Evolutionary conservation across 768 basidiomycete species (phyloP).

Genomic region (Multifurca ochricompacta): DNA sequence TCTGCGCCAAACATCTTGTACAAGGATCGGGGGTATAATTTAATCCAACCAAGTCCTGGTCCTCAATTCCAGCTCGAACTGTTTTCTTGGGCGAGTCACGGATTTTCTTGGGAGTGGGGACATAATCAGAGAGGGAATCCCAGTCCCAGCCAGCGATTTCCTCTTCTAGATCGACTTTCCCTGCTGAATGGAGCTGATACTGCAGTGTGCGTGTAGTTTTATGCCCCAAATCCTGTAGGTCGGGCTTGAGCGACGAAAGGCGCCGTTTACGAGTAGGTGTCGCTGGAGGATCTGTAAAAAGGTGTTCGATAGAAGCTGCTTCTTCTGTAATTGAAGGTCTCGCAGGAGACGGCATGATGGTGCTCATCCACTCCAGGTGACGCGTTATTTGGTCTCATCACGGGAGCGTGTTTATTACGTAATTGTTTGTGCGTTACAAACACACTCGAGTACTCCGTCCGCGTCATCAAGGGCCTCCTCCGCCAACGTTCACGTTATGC

Average conservation of each 20-base stretch:
- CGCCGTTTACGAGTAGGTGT: constrained; percentile 17
- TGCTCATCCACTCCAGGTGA: no score
- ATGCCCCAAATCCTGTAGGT: not conserved
- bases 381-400: constrained; percentile 7
- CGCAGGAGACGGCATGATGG: constrained; percentile 30
- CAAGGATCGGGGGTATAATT: constrained; percentile 13
- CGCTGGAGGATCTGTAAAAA: constrained; percentile 37
- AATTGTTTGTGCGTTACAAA: not conserved
- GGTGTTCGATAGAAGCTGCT: constrained; percentile 46
- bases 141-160: constrained; percentile 17
- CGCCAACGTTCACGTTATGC: not conserved
- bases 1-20: constrained; percentile 8
- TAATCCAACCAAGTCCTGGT: not conserved
- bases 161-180: constrained; percentile 8
- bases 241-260: constrained; percentile 4
- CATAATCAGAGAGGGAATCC: constrained; percentile 21
- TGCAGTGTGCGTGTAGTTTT: not conserved
- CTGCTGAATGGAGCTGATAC: constrained; percentile 9
- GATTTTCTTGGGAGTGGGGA: constrained; percentile 19
- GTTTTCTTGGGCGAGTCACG: not conserved
- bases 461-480: not conserved
- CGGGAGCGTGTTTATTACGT: constrained; percentile 14
- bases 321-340: constrained; percentile 40
- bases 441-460: not conserved
- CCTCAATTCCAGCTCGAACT: not conserved